Evolutionary conservation across 1,139 yeast species (phyloP), one percentile per base, ranked within the genome.

Genomic region (Pichia sp.): DNA sequence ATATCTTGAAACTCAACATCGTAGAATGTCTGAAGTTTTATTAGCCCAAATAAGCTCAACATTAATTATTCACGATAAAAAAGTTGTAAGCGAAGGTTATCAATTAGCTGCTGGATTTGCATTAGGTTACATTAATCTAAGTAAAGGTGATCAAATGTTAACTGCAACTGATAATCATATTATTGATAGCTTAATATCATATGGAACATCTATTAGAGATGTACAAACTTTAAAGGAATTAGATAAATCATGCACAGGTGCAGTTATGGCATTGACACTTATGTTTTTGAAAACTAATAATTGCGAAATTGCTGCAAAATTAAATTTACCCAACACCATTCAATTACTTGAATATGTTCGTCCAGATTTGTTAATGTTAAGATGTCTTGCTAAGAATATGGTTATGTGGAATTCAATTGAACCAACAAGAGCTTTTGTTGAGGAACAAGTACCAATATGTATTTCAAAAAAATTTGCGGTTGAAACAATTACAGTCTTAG

Each of bases 91-190:
- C 60, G 97, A 92, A 62, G 87, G 95, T 1, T 90, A 92, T 57
- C 71, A 95, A 49, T 67, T 90, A 31, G 86, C 96, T 0, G 92
- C 96, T 0, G 98, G 98, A 0, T 74, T 92, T 39, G 78, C 96
- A 0, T 64, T 90, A 26, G 99, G 99, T 0, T 76, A 81, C 51
- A 82, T 90, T n/a, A 89, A 90, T 58, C 64, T 89, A 32, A 96
- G 95, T 1, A 77, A 78, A 52, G 96, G 95, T 0, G 72, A 74
- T 47, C 78, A 76, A 48, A 65, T 82, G 42, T 68, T 74, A 40
- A 83, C 85, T 0, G 65, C 81, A 37, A 74, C 77, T 53, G 95
- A 86, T 59, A 76, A 86, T 0, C 82, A 76, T 56, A 76, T 87
- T 4, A 76, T 82, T n/a, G 89, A 83, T 49, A 71, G 70, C 45